A percentile compares a stretch with the other conserved stretches of the same genome.
Evolutionary conservation across 2,329 filamentous ascomycete genomes (phyloP).

Genomic region (Trichoderma pleuroti): DNA sequence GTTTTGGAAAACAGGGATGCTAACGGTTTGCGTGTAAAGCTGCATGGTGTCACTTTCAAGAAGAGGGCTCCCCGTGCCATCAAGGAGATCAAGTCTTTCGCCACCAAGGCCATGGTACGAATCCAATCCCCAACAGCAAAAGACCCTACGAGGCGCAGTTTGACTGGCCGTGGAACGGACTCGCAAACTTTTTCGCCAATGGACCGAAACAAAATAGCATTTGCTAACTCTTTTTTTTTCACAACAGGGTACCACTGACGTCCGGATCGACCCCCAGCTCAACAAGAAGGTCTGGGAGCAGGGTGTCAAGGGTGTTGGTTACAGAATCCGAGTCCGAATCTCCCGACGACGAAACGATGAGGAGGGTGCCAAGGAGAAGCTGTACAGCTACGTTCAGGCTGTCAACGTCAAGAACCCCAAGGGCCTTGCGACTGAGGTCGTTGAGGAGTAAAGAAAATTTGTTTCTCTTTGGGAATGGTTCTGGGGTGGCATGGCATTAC

Average conservation of each 20-base stretch:
- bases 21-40: conserved; percentile 48
- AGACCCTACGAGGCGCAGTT: conserved; percentile 4
- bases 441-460: conserved; percentile 61
- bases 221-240: conserved; percentile 24
- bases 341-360: conserved; percentile 99
- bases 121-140: conserved; percentile 16
- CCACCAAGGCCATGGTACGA: conserved; percentile 91
- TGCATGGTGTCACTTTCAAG: conserved; percentile 98
- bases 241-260: conserved; percentile 83
- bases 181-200: neutral
- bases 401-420: conserved; percentile 99
- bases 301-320: conserved; percentile 98
- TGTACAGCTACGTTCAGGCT: conserved; percentile 99
- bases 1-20: neutral
- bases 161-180: neutral
- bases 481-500: conserved; percentile 44
- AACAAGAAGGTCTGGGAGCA: conserved; percentile 99
- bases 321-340: conserved; percentile 96
- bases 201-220: neutral
- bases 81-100: conserved; percentile 99
- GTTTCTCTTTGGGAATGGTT: conserved; percentile 41
- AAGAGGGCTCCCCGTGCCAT: conserved; percentile 97
- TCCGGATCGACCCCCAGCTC: conserved; percentile 95
- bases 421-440: conserved; percentile 89
- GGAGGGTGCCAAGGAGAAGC: conserved; percentile 98